phyloP scores from a whole-genome alignment of 2,329 filamentous ascomycete species.

The Cercospora berteroae region DNA sequence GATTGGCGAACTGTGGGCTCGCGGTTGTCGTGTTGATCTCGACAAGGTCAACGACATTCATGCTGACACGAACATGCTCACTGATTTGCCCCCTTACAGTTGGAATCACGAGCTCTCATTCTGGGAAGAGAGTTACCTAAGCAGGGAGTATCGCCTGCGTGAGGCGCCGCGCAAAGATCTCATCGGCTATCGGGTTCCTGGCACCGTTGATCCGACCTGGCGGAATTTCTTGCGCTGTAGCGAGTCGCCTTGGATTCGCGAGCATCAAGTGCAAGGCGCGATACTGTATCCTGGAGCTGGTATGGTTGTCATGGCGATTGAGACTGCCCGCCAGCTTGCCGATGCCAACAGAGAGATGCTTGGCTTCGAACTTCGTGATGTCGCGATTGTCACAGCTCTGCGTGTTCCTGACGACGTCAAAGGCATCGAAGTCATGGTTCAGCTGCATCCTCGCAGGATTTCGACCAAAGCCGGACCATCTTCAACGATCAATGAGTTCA shows the following conservation, averaged over 20 bases:
- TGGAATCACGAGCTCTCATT: conserved; percentile 20
- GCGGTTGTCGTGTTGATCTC: no score
- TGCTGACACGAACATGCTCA: not conserved
- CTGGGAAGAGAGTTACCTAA: conserved; percentile 21
- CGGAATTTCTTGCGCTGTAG: conserved; percentile 15
- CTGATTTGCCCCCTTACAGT: conserved; percentile 19
- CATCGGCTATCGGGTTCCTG: conserved; percentile 12
- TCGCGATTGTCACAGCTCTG: not conserved
- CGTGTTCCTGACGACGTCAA: not conserved
- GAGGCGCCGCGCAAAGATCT: conserved; percentile 4
- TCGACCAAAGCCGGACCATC: no score
- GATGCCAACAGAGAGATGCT: not conserved
- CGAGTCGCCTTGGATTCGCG: conserved; percentile 20
- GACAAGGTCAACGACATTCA: no score
- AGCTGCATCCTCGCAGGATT: no score
- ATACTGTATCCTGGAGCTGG: conserved; percentile 24
- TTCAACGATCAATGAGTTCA: no score
- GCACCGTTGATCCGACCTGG: conserved; percentile 14
- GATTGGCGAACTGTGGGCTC: no score
- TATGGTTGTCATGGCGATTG: conserved; percentile 18
- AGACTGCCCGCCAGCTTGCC: conserved; percentile 10
- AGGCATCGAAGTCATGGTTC: not conserved
- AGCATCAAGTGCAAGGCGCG: conserved; percentile 19
- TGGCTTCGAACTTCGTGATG: not conserved
- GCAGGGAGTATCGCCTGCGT: not conserved